Evolutionary conservation across 306 rosid genomes (phyloP).

Genomic region (Quercus suber): DNA sequence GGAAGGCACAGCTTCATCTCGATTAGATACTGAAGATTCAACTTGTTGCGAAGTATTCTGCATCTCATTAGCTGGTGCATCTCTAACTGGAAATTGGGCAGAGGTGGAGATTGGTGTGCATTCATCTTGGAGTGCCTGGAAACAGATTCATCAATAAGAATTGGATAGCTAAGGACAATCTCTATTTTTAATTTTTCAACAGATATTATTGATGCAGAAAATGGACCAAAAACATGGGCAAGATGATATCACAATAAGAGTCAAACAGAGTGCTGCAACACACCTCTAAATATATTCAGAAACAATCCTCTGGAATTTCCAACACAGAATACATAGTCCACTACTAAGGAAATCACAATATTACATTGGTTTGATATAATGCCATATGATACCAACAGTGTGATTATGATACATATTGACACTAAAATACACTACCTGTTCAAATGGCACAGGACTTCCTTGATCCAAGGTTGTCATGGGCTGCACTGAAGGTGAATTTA

Average conservation of each 20-base stretch:
- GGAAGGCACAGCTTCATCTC: constrained; percentile 8
- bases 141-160: not conserved
- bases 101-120: constrained; percentile 12
- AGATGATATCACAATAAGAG: not conserved
- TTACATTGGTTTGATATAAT: not conserved
- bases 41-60: constrained; percentile 11
- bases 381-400: not conserved
- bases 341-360: not conserved
- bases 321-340: not conserved
- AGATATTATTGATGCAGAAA: not conserved
- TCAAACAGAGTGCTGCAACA: not conserved
- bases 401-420: no score
- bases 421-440: constrained; percentile 29
- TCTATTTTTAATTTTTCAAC: not conserved
- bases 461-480: constrained; percentile 17
- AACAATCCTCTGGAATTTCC: not conserved
- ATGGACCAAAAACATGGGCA: not conserved
- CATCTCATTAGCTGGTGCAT: constrained; percentile 20
- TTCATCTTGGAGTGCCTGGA: constrained; percentile 30
- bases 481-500: constrained; percentile 17
- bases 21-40: constrained; percentile 22
- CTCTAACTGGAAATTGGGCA: constrained; percentile 16
- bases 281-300: not conserved
- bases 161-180: not conserved
- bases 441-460: constrained; percentile 10